Conservation (phyloP, 2,329 filamentous ascomycete genomes). For the Exophiala alcalophila region DNA sequence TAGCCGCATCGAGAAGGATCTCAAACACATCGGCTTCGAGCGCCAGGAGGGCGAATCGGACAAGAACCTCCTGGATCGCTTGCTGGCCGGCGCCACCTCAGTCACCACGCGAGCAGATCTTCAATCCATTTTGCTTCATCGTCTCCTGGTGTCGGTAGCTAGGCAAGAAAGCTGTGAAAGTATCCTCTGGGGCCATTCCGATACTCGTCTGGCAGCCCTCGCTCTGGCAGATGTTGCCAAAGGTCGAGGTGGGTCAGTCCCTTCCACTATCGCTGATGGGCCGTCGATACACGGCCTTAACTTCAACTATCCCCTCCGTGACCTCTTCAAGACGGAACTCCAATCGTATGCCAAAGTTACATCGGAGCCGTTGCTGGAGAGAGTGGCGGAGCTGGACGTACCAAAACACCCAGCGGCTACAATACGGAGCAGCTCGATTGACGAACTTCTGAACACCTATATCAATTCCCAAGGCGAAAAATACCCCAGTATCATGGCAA, state of each 20-base stretch:
- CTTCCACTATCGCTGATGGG: constrained; percentile 79
- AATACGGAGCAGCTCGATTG: constrained; percentile 78
- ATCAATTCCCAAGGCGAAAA: constrained; percentile 80
- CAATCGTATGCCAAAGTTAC: constrained; percentile 59
- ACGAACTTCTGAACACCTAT: constrained; percentile 84
- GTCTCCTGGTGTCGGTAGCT: constrained; percentile 67
- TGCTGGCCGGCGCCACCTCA: constrained; percentile 64
- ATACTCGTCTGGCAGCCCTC: constrained; percentile 80
- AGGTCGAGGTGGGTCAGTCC: constrained; percentile 78
- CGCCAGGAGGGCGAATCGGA: constrained; percentile 32
- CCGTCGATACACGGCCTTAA: constrained; percentile 54
- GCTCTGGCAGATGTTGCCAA: constrained; percentile 86
- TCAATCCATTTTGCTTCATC: constrained; percentile 64
- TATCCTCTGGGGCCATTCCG: constrained; percentile 80
- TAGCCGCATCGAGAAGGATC: constrained; percentile 19
- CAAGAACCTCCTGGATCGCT: constrained; percentile 50
- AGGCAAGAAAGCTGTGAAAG: constrained; percentile 60
- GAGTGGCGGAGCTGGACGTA: constrained; percentile 17
- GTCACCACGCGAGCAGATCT: constrained; percentile 75
- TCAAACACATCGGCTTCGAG: constrained; percentile 18
- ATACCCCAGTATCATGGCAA: constrained; percentile 88
- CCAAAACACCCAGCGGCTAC: constrained; percentile 31
- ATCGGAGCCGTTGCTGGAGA: constrained; percentile 15
- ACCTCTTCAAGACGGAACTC: constrained; percentile 80
- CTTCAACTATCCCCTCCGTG: constrained; percentile 78